Conservation (phyloP, 805 yeast genomes). For the Clavispora vitiphila region DNA sequence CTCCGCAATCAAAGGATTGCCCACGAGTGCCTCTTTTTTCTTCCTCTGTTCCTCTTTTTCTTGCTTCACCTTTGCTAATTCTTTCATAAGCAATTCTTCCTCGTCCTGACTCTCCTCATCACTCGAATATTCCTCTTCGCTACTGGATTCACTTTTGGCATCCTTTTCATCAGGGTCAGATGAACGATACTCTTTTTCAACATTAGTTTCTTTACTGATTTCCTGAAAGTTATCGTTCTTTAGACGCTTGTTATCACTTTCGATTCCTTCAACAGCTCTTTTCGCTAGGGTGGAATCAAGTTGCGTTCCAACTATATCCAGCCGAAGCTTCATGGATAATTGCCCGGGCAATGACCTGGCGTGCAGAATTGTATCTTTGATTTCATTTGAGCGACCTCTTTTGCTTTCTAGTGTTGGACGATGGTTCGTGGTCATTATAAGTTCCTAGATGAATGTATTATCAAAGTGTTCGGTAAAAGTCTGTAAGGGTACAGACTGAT, state of each 20-base stretch:
- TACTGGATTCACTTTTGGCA: background rate
- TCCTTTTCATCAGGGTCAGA: background rate
- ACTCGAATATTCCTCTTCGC: background rate
- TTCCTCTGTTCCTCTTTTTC: conserved; percentile 7
- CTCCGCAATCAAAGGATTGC: background rate
- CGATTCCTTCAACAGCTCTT: conserved; percentile 22
- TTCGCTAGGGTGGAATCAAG: conserved; percentile 14
- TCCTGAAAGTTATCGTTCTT: background rate
- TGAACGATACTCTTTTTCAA: background rate
- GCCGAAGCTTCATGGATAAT: conserved; percentile 26
- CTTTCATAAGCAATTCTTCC: conserved; percentile 17
- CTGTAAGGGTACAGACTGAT: too few species aligned
- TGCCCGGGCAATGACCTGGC: conserved; percentile 30
- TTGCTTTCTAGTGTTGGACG: conserved; percentile 40
- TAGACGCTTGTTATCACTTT: conserved; percentile 8
- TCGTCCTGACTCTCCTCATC: conserved; percentile 6
- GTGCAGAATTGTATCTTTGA: conserved; percentile 33
- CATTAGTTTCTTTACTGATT: background rate
- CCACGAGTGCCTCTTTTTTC: background rate
- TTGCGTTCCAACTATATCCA: conserved; percentile 17
- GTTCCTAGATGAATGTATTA: background rate
- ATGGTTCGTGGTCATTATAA: conserved; percentile 38
- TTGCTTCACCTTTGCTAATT: conserved; percentile 15
- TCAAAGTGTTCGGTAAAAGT: too few species aligned
- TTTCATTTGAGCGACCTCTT: conserved; percentile 27